Conservation (phyloP, 257 asterid genomes). For the Nicotiana obtusifolia region DNA sequence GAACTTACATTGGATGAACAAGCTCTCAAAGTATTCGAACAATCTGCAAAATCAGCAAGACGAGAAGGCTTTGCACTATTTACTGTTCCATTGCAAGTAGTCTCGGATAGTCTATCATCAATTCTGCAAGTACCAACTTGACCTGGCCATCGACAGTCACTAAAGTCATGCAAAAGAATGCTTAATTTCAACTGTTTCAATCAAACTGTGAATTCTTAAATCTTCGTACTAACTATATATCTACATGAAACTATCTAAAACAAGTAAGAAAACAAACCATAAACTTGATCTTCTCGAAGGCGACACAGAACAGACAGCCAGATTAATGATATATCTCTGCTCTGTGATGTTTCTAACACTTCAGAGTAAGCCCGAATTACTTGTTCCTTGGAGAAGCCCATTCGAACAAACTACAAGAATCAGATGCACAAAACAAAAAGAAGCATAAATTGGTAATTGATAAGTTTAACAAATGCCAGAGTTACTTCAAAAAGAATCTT, state of each 20-base stretch:
- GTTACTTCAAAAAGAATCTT: neutral
- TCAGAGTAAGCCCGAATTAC: slow-evolving; percentile 41
- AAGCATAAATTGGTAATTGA: slow-evolving; percentile 11
- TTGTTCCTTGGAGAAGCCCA: slow-evolving; percentile 66
- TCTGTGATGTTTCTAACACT: slow-evolving; percentile 40
- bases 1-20: slow-evolving; percentile 65
- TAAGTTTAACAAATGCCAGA: neutral
- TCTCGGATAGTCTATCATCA: slow-evolving; percentile 25
- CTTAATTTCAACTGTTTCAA: neutral
- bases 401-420: slow-evolving; percentile 40
- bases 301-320: slow-evolving; percentile 64
- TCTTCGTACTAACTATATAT: neutral
- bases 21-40: slow-evolving; percentile 35
- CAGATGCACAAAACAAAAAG: neutral
- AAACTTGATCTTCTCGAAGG: slow-evolving; percentile 59
- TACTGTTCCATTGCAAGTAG: slow-evolving; percentile 25
- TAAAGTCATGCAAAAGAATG: slow-evolving; percentile 6
- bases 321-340: slow-evolving; percentile 48
- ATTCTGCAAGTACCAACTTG: slow-evolving; percentile 21
- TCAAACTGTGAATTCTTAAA: neutral
- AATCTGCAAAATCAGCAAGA: slow-evolving; percentile 29
- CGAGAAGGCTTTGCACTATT: slow-evolving; percentile 23
- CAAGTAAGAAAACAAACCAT: slow-evolving; percentile 33
- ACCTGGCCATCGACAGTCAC: slow-evolving; percentile 34
- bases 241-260: neutral